Evolutionary conservation across 108 stramenopile species (phyloP), one percentile per base, ranked within the genome.

Genomic region (Cyclotella cryptica): DNA sequence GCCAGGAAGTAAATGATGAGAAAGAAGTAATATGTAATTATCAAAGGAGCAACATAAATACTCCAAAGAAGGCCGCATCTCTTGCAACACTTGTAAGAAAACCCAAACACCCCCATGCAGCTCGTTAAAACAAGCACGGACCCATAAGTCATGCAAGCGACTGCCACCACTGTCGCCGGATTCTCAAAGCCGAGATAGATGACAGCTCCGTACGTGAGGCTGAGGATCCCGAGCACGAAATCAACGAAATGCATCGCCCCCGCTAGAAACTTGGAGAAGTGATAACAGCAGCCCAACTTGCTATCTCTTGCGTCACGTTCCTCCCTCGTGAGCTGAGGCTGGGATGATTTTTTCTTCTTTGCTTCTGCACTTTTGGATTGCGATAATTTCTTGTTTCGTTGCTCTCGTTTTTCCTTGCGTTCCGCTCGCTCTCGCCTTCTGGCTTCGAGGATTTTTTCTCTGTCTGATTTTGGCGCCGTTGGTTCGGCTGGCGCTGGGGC

Each of bases 251-350:
- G 78, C 19, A 79, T 72, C 1, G 61, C 45, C 52, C 71, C 66
- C 19, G 65, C 78, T 6, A 79, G 49, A 51, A 79, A 63, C 68
- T 57, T 8, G 18, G 61, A 42, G n/a, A 79, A 66, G 35, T 51
- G 60, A 53, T 61, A 42, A 59, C 68, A 78, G 39, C 77, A 78
- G 66, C 85, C n/a, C 75, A 80, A 58, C 21, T 79, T 65, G 24
- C n/a, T 52, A 66, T 79, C 67, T 6, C 21, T 30, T 42, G 52
- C 64, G 45, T 79, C 78, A 43, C 57, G 69, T 44, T 79, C 78
- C 35, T 71, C 70, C 54, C 66, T 47, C 19, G 70, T 49, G 29
- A 79, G 18, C 53, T 66, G 35, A 0, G 87, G 67, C 27, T 53
- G 51, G 0, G 30, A 40, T 17, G 41, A 58, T 21, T 22, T 75